Conservation (phyloP, 306 rosid genomes). For the Corylus americana region DNA sequence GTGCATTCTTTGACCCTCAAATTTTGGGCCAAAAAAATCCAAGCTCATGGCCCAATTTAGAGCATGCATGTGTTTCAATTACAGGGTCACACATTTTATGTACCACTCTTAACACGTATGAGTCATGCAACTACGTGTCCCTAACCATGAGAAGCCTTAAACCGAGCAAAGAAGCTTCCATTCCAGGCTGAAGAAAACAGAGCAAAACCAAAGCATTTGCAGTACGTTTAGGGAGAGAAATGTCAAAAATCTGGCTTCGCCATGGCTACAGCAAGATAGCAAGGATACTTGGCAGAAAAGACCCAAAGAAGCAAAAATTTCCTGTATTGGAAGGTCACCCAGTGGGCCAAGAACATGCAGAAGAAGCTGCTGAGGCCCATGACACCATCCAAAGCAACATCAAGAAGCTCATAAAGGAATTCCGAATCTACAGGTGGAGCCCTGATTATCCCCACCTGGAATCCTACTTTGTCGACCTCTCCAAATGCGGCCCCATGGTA, state of each 20-base stretch:
- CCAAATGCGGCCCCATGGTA: slow-evolving; percentile 41
- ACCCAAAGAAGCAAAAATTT: slow-evolving; percentile 26
- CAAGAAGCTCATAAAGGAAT: slow-evolving; percentile 26
- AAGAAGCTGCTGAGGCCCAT: slow-evolving; percentile 30
- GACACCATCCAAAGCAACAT: slow-evolving; percentile 3
- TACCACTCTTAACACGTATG: not conserved
- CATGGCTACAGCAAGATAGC: slow-evolving; percentile 32
- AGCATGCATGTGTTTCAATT: not conserved
- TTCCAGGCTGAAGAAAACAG: not conserved
- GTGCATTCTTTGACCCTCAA: no score
- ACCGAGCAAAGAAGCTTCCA: not conserved
- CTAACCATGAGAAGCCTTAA: not conserved
- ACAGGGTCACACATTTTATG: not conserved
- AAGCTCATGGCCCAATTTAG: no score
- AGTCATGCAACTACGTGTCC: not conserved
- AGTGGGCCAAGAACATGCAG: slow-evolving; percentile 31
- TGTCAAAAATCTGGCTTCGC: slow-evolving; percentile 33
- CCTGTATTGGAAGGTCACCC: slow-evolving; percentile 36
- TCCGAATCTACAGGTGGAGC: slow-evolving; percentile 43
- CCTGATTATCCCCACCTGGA: slow-evolving; percentile 41
- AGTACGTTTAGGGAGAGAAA: not conserved
- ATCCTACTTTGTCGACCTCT: slow-evolving; percentile 41
- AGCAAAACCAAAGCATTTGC: not conserved
- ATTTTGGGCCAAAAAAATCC: no score
- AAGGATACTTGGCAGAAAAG: slow-evolving; percentile 17